Evolutionary conservation across 1,284 basidiomycete genomes (phyloP), one percentile per base, ranked within the genome.

Genomic region (Rhizoctonia solani): DNA sequence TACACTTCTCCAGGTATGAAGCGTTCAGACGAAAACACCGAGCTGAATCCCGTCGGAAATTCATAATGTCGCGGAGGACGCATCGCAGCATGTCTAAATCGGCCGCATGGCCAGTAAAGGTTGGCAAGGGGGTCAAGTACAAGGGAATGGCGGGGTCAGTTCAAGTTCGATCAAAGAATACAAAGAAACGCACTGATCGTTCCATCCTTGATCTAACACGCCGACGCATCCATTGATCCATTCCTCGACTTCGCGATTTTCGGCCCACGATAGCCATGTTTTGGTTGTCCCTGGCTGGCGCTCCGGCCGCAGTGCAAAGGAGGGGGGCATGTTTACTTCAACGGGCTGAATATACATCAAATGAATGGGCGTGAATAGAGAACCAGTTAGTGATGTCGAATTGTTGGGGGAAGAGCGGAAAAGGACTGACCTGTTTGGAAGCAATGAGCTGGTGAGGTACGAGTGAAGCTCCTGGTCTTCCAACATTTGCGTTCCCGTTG

Each of bases 11-110:
- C 90, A 39, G 95, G 88, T 66, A 83, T 80, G 77, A 88, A 92
- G 34, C 96, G 86, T 74, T 96, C 92, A 16, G 85, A 74, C 2
- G 90, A 90, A 78, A 95, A 98, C 74, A 87, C 87, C 37, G 88
- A 84, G 75, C 89, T 93, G 79, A 89, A 97, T 1, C 97, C 97
- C 52, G 93, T 93, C 0, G 97, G 93, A 81, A 99, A 98, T 79
- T 99, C 97, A 80, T 95, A 99, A 72, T 83, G 89, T 73, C 82
- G 84, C 50, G 79, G 75, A 21, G 82, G 82, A 50, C 84, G 82
- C 67, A 80, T 77, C 16, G 81, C 79, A 66, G 86, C 84, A 66
- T 77, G 77, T 72, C 87, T 88, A 69, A n/a, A n/a, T n/a, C n/a
- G n/a, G n/a, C n/a, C n/a, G n/a, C n/a, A n/a, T n/a, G n/a, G n/a